A percentile compares a stretch with the other conserved stretches of the same genome.
These are phyloP conservation scores for Begonia masoniana DNA, from an alignment of 306 rosid species.

Conservation along the genomic window DNA sequence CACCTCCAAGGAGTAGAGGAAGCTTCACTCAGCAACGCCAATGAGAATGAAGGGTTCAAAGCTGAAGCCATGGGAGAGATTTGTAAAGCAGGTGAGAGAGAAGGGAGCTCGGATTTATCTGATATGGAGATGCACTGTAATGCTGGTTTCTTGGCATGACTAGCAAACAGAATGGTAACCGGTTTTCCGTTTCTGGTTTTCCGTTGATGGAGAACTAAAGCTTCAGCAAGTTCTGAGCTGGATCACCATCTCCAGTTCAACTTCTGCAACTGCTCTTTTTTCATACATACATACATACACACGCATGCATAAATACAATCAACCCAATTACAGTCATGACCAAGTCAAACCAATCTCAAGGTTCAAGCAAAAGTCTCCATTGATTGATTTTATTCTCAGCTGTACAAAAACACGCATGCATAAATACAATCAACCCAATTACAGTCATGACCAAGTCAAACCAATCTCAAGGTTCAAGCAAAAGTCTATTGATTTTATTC, in stretches of 20 bases:
- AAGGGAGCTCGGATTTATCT: constrained; percentile 70
- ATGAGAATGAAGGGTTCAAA: constrained; percentile 32
- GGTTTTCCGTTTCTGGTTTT: too few species aligned
- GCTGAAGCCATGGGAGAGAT: constrained; percentile 35
- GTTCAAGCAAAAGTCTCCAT: background rate
- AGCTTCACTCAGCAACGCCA: constrained; percentile 16
- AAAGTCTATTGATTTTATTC: background rate
- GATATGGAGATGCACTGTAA: constrained; percentile 77
- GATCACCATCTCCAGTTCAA: too few species aligned
- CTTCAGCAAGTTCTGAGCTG: too few species aligned
- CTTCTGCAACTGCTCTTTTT: too few species aligned
- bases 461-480: background rate
- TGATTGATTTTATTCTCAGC: background rate
- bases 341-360: background rate
- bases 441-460: too few species aligned
- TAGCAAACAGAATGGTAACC: constrained; percentile 2
- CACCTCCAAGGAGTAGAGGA: background rate
- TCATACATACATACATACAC: too few species aligned
- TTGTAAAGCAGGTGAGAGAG: constrained; percentile 60
- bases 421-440: too few species aligned
- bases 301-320: too few species aligned
- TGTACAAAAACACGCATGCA: background rate
- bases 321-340: too few species aligned
- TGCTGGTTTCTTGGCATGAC: constrained; percentile 67
- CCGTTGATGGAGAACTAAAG: too few species aligned